These are phyloP conservation scores for Xenosphaeropsis pyriputrescens DNA, from an alignment of 2,329 filamentous ascomycete species.

Conservation along the genomic window DNA sequence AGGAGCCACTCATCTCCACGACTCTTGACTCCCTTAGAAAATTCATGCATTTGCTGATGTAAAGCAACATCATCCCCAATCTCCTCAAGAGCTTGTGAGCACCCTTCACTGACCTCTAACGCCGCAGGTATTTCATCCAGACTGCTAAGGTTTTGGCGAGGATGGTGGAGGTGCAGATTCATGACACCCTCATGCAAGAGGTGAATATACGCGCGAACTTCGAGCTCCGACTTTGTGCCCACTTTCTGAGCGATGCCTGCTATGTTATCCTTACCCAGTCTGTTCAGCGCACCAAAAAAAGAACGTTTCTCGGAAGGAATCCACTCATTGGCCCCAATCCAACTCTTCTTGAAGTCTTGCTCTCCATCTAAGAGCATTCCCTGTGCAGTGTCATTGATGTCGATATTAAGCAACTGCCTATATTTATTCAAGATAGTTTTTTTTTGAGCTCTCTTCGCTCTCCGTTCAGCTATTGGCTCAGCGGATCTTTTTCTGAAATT, in stretches of 20 bases:
- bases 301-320: slow-evolving; percentile 51
- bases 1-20: slow-evolving; percentile 56
- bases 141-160: slow-evolving; percentile 20
- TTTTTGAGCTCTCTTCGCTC: slow-evolving; percentile 15
- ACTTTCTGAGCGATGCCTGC: slow-evolving; percentile 47
- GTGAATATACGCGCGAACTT: slow-evolving; percentile 56
- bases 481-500: slow-evolving; percentile 9
- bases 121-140: slow-evolving; percentile 54
- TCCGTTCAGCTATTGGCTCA: slow-evolving; percentile 3
- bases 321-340: slow-evolving; percentile 61
- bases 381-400: slow-evolving; percentile 36
- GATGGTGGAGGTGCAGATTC: slow-evolving; percentile 7
- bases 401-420: slow-evolving; percentile 34
- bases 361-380: slow-evolving; percentile 14
- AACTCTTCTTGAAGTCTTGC: slow-evolving; percentile 26
- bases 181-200: slow-evolving; percentile 36
- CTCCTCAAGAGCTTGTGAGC: slow-evolving; percentile 49
- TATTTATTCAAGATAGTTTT: slow-evolving; percentile 33
- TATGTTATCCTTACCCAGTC: slow-evolving; percentile 48
- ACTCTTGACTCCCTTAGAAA: slow-evolving; percentile 38
- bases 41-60: slow-evolving; percentile 49
- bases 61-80: slow-evolving; percentile 51
- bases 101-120: slow-evolving; percentile 52
- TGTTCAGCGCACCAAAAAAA: slow-evolving; percentile 52
- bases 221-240: slow-evolving; percentile 56